phyloP scores from a whole-genome alignment of 345 rosid species.

The Populus pruinosa region DNA sequence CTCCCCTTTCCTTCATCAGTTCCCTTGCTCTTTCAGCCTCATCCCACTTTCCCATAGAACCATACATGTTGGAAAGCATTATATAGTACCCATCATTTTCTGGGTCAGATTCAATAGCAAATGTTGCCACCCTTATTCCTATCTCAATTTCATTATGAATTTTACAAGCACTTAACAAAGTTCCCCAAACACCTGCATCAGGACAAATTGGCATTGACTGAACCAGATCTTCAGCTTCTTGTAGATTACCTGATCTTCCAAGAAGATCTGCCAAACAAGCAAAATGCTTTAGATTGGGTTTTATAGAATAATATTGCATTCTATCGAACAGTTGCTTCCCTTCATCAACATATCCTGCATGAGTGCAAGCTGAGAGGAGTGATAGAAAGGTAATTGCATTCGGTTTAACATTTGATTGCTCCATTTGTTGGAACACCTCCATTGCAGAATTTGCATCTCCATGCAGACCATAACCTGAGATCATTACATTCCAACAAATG shows the following conservation, averaged over 20 bases:
- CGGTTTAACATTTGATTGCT: constrained; percentile 45
- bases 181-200: constrained; percentile 69
- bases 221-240: constrained; percentile 58
- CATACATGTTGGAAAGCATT: constrained; percentile 61
- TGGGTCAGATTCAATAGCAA: constrained; percentile 52
- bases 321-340: constrained; percentile 43
- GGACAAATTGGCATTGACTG: constrained; percentile 57
- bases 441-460: constrained; percentile 54
- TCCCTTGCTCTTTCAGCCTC: constrained; percentile 48
- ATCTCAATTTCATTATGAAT: constrained; percentile 48
- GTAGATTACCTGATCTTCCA: constrained; percentile 58
- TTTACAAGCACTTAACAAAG: constrained; percentile 53
- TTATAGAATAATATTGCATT: constrained; percentile 43
- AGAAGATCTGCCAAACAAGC: constrained; percentile 67
- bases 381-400: constrained; percentile 58
- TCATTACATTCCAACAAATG: constrained; percentile 70
- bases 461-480: constrained; percentile 60
- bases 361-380: constrained; percentile 63
- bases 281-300: constrained; percentile 65
- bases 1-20: constrained; percentile 49
- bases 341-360: constrained; percentile 60
- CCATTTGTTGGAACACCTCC: constrained; percentile 54
- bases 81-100: constrained; percentile 58
- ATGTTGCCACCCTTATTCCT: constrained; percentile 52
- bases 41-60: constrained; percentile 58